Base-by-base conservation (phyloP, 176 grass and related monocot species). In the Zea luxurians region DNA sequence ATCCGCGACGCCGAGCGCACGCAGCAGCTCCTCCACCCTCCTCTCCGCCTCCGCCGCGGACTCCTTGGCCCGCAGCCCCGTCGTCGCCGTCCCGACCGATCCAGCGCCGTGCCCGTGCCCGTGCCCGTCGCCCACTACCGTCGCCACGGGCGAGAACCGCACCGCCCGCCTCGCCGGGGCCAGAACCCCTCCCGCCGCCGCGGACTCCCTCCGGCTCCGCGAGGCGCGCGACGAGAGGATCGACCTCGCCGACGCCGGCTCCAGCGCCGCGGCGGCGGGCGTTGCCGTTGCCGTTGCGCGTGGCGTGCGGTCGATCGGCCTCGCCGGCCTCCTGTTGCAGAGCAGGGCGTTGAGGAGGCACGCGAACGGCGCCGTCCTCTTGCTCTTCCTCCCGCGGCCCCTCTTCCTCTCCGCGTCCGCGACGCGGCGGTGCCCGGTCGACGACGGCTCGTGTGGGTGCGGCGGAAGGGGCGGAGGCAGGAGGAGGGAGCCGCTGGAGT, bases 61-160 rank as follows among this genome's bases (percentile, higher is more conserved):
- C 37, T 75, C 70, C 13, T 80, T 79, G 1, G 53, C 79, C 57
- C 62, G 70, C 5, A 82, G 73, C 45, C 50, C 73, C 4, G 80
- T 80, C 5, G 84, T 48, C 21, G 59, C 54, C 17, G 64, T 63
- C 87, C 64, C 75, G 42, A 78, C 43, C 27, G 27, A 27, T 27
- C 27, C 27, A 6, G 58, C 61, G 6, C 76, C 83, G 50, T 71
- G 59, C 1, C 73, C 54, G 67, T 61, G 64, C 2, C 71, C 57
- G 11, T 64, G 62, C 15, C 90, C 89, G 43, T 92, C 87, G 9
- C 80, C 85, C 76, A 92, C 80, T 70, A 90, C 78, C 49, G 85
- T 27, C 46, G 78, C 91, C 74, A 94, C 83, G 3, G 91, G 89
- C 15, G 83, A 83, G 50, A 98, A 98, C 80, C 91, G 55, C 71